These are phyloP conservation scores for Actinomortierella ambigua DNA, from an alignment of 371 early-diverging fungal species.

Conservation along the genomic window DNA sequence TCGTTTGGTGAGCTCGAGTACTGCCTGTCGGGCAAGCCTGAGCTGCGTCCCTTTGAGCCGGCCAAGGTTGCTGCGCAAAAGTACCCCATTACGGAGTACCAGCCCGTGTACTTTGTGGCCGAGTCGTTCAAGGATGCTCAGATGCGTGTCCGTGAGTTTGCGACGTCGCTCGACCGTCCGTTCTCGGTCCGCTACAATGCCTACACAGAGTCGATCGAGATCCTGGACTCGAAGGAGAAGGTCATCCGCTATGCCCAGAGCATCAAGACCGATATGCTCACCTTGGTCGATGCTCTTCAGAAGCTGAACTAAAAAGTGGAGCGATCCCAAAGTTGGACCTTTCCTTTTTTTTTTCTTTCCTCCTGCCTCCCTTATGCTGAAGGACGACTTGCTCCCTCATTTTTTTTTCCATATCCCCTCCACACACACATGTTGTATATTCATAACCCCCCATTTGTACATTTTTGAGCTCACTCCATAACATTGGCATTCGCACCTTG, in stretches of 20 bases:
- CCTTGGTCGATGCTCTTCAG: conserved; percentile 72
- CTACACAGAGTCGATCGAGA: conserved; percentile 88
- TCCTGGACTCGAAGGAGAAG: conserved; percentile 85
- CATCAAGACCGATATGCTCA: conserved; percentile 77
- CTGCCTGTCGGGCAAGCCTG: conserved; percentile 80
- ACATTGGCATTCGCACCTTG: too few species aligned
- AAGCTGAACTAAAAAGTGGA: conserved; percentile 30
- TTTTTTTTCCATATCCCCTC: too few species aligned
- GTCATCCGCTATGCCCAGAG: conserved; percentile 76
- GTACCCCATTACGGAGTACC: conserved; percentile 95
- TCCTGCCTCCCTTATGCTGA: too few species aligned
- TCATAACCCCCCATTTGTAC: too few species aligned
- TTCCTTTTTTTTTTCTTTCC: too few species aligned
- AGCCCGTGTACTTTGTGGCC: conserved; percentile 95
- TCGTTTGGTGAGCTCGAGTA: conserved; percentile 97
- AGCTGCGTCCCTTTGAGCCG: conserved; percentile 85
- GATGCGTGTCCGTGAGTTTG: conserved; percentile 89
- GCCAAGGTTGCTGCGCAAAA: conserved; percentile 76
- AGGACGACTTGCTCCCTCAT: too few species aligned
- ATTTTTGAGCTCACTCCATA: too few species aligned
- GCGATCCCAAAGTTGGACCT: too few species aligned
- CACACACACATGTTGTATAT: too few species aligned
- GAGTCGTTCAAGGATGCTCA: conserved; percentile 94
- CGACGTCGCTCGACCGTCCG: conserved; percentile 76
- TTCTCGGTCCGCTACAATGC: conserved; percentile 94